phyloP scores from a whole-genome alignment of 2,329 filamentous ascomycete species.

The Metarhizium album region DNA sequence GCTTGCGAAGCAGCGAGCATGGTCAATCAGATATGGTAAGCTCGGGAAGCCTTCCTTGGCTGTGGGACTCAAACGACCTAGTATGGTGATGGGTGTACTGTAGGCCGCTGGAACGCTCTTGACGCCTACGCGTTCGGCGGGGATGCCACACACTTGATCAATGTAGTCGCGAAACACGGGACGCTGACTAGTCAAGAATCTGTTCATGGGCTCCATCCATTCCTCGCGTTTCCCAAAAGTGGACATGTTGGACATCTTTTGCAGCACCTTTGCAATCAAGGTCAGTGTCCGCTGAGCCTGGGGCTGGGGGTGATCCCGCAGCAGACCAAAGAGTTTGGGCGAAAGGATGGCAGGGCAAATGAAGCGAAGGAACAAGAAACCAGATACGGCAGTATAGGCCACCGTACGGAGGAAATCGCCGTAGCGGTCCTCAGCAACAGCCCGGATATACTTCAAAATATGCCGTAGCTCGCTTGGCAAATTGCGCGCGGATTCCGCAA shows the following conservation, averaged over 20 bases:
- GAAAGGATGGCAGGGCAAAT: conserved; percentile 95
- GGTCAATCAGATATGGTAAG: conserved; percentile 85
- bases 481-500: conserved; percentile 60
- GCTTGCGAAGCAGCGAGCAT: conserved; percentile 72
- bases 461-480: conserved; percentile 74
- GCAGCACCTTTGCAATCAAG: conserved; percentile 82
- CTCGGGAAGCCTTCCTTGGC: conserved; percentile 88
- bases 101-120: conserved; percentile 70
- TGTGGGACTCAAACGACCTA: conserved; percentile 66
- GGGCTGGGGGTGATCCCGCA: conserved; percentile 71
- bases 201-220: conserved; percentile 99
- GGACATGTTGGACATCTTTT: conserved; percentile 82
- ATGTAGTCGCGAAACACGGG: conserved; percentile 78
- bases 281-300: conserved; percentile 82
- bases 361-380: conserved; percentile 88
- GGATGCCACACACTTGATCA: conserved; percentile 75
- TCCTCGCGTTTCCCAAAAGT: conserved; percentile 88
- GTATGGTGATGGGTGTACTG: conserved; percentile 83
- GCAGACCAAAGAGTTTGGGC: conserved; percentile 80
- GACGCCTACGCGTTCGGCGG: conserved; percentile 52
- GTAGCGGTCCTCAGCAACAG: conserved; percentile 88
- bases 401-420: conserved; percentile 86
- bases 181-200: conserved; percentile 65
- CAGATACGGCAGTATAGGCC: conserved; percentile 86
- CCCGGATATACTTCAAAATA: conserved; percentile 82